Evolutionary conservation across 169 alveolate genomes (phyloP).

Genomic region (Plasmodium ovale): DNA sequence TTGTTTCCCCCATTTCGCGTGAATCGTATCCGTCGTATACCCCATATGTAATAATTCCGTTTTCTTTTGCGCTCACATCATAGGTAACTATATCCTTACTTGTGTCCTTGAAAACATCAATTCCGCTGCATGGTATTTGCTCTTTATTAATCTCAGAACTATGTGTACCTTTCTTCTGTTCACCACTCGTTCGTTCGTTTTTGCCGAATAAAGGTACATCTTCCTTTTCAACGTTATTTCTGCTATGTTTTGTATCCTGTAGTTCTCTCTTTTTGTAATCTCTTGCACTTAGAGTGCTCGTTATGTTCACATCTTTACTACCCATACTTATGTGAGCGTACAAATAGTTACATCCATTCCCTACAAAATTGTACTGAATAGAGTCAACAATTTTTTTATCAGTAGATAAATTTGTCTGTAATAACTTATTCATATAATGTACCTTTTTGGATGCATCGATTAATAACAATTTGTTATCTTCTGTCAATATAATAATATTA

Average conservation of each 20-base stretch:
- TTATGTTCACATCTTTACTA: conserved; percentile 21
- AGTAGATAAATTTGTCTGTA: conserved; percentile 14
- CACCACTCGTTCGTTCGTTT: no score
- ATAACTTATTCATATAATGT: conserved; percentile 29
- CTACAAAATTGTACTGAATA: conserved; percentile 46
- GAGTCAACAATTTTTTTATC: conserved; percentile 9
- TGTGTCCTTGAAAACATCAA: no score
- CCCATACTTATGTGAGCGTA: conserved; percentile 32
- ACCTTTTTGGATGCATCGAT: conserved; percentile 25
- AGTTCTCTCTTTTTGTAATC: no score
- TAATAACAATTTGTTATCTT: conserved; percentile 40
- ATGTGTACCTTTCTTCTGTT: neutral
- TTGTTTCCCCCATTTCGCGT: no score
- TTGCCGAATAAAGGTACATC: no score
- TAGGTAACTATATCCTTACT: neutral
- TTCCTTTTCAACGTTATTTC: no score
- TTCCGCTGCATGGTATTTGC: neutral
- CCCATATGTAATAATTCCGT: neutral
- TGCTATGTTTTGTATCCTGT: no score
- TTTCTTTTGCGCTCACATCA: neutral
- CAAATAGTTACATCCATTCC: conserved; percentile 49
- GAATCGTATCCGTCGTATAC: no score
- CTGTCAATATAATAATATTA: conserved; percentile 64
- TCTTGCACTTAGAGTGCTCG: neutral
- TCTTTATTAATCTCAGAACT: no score